phyloP scores from a whole-genome alignment of 495 filamentous ascomycete species.

The Extremus antarcticus region DNA sequence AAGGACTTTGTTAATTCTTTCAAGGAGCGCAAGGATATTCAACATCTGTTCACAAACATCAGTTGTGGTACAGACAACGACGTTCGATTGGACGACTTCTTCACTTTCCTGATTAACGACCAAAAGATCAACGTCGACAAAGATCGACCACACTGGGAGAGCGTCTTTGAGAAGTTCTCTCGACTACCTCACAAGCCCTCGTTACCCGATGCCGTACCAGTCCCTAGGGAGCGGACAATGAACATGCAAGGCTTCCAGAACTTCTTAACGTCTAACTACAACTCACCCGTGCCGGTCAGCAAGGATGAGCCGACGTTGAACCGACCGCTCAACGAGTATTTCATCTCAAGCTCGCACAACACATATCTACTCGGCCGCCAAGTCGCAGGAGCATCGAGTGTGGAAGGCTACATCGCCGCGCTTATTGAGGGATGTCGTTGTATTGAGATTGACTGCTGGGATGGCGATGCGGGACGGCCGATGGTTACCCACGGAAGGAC shows the following conservation, averaged over 20 bases:
- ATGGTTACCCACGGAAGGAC: conserved; percentile 86
- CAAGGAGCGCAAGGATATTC: conserved; percentile 74
- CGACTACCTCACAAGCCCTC: conserved; percentile 33
- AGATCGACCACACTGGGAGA: conserved; percentile 55
- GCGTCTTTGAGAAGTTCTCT: conserved; percentile 63
- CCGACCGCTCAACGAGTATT: conserved; percentile 90
- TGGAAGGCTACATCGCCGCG: conserved; percentile 89
- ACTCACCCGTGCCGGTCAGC: conserved; percentile 27
- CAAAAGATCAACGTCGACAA: conserved; percentile 67
- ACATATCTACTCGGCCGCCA: conserved; percentile 90
- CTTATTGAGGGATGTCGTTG: conserved; percentile 82
- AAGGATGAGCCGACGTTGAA: conserved; percentile 52
- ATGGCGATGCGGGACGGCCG: conserved; percentile 75
- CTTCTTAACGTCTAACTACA: conserved; percentile 65
- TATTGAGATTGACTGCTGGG: conserved; percentile 96
- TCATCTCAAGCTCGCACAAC: conserved; percentile 97
- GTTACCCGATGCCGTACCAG: conserved; percentile 10
- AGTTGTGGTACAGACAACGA: conserved; percentile 45
- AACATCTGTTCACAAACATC: conserved; percentile 50
- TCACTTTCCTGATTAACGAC: conserved; percentile 57
- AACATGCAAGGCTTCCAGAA: conserved; percentile 60
- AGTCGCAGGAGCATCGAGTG: conserved; percentile 76
- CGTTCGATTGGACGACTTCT: conserved; percentile 53
- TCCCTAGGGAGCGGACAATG: conserved; percentile 43
- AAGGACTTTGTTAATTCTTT: conserved; percentile 67